A percentile compares a stretch with the other conserved stretches of the same genome.
Conservation (phyloP, 179 eudicot species). For the Silene noctiflora region DNA sequence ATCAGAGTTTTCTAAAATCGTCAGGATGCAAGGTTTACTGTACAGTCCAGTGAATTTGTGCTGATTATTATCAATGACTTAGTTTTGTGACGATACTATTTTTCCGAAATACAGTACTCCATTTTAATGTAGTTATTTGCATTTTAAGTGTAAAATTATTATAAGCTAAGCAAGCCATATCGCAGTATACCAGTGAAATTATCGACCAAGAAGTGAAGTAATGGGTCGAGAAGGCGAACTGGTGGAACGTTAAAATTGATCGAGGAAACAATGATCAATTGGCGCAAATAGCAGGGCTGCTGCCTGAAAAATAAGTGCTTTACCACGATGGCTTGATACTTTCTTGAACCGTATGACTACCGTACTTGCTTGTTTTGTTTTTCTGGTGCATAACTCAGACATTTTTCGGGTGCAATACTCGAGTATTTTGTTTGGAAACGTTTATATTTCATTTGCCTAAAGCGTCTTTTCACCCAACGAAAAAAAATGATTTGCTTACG, state of each 20-base stretch:
- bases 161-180: background rate
- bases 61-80: background rate
- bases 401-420: too few species aligned
- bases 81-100: conserved; percentile 1
- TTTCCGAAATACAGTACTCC: too few species aligned
- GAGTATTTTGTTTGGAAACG: too few species aligned
- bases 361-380: too few species aligned
- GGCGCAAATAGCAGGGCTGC: conserved; percentile 63
- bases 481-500: background rate
- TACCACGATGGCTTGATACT: conserved; percentile 57
- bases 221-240: conserved; percentile 72
- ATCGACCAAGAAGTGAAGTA: conserved; percentile 76
- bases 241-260: conserved; percentile 46
- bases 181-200: conserved; percentile 34
- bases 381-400: too few species aligned
- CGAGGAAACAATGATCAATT: conserved; percentile 61
- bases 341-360: too few species aligned
- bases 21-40: background rate
- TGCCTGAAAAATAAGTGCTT: conserved; percentile 68
- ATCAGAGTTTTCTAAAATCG: background rate
- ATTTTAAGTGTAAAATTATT: too few species aligned
- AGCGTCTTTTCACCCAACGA: conserved; percentile 22
- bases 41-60: background rate
- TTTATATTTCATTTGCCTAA: conserved; percentile 35
- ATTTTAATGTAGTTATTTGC: too few species aligned